Percentiles rank a stretch among this genome's conserved stretches.
These are phyloP conservation scores for Onygena corvina DNA, from an alignment of 2,329 filamentous ascomycete genomes.

Conservation along the genomic window DNA sequence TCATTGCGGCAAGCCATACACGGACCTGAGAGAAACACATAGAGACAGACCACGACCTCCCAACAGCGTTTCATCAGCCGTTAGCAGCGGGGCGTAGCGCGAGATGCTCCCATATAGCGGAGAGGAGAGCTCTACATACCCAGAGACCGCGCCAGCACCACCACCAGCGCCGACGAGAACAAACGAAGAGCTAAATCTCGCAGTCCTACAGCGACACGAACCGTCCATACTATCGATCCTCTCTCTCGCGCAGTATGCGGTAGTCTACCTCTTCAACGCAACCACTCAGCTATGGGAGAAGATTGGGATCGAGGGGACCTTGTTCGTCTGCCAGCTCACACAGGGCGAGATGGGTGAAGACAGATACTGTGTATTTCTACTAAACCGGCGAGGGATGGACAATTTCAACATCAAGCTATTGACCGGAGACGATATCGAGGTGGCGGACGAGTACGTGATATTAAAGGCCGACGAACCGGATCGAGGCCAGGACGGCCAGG, in stretches of 20 bases:
- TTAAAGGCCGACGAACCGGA: conserved; percentile 37
- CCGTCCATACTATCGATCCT: conserved; percentile 61
- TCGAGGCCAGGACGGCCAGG: conserved; percentile 12
- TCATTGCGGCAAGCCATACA: neutral
- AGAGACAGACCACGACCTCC: too few relatives aligned
- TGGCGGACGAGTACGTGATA: conserved; percentile 51
- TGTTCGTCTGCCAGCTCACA: conserved; percentile 67
- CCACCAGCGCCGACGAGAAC: conserved; percentile 44
- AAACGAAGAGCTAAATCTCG: conserved; percentile 77
- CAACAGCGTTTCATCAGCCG: neutral
- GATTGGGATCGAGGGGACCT: conserved; percentile 67
- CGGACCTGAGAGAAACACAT: neutral
- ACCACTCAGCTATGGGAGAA: conserved; percentile 66
- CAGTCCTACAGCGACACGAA: conserved; percentile 69
- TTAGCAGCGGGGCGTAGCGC: neutral
- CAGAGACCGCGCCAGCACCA: neutral
- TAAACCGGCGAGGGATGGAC: conserved; percentile 59
- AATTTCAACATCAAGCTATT: conserved; percentile 58
- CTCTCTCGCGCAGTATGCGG: conserved; percentile 71
- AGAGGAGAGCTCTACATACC: neutral
- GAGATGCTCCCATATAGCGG: neutral
- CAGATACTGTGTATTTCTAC: conserved; percentile 50
- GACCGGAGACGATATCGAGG: conserved; percentile 49
- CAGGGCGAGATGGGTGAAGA: conserved; percentile 36
- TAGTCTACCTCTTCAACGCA: conserved; percentile 68